These are phyloP conservation scores for Rosa chinensis DNA, from an alignment of 306 rosid genomes.

Conservation along the genomic window DNA sequence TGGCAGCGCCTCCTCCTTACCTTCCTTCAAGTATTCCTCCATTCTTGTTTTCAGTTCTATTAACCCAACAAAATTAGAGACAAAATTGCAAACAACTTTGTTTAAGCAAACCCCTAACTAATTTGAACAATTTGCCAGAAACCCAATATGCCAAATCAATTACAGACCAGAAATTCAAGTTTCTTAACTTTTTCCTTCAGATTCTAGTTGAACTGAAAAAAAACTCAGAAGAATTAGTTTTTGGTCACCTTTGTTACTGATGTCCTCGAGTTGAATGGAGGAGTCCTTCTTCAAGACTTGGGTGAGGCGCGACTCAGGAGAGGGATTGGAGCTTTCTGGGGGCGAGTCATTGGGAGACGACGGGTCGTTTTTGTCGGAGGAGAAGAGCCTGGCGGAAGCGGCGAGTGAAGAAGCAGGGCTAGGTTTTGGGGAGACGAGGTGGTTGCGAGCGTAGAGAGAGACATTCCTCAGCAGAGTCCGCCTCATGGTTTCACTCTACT, in stretches of 20 bases:
- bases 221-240: neutral
- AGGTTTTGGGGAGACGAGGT: slow-evolving; percentile 29
- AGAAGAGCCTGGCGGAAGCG: slow-evolving; percentile 46
- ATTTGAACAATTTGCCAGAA: neutral
- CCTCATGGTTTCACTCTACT: slow-evolving; percentile 35
- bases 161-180: too few species aligned
- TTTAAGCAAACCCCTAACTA: neutral
- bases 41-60: slow-evolving; percentile 63
- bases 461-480: slow-evolving; percentile 38
- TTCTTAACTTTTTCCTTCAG: too few species aligned
- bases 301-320: slow-evolving; percentile 7
- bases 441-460: slow-evolving; percentile 44
- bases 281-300: slow-evolving; percentile 14
- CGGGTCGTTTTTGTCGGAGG: slow-evolving; percentile 25
- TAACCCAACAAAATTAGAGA: slow-evolving; percentile 2
- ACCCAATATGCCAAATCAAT: too few species aligned
- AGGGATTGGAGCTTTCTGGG: slow-evolving; percentile 16
- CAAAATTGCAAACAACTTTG: neutral
- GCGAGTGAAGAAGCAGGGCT: slow-evolving; percentile 1
- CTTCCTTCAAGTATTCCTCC: slow-evolving; percentile 56
- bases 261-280: slow-evolving; percentile 35
- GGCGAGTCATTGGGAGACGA: slow-evolving; percentile 18
- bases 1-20: slow-evolving; percentile 66
- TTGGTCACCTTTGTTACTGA: slow-evolving; percentile 55
- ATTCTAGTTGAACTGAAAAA: neutral